Conservation (phyloP, 2,329 filamentous ascomycete species). For the Tolypocladium ophioglossoides region DNA sequence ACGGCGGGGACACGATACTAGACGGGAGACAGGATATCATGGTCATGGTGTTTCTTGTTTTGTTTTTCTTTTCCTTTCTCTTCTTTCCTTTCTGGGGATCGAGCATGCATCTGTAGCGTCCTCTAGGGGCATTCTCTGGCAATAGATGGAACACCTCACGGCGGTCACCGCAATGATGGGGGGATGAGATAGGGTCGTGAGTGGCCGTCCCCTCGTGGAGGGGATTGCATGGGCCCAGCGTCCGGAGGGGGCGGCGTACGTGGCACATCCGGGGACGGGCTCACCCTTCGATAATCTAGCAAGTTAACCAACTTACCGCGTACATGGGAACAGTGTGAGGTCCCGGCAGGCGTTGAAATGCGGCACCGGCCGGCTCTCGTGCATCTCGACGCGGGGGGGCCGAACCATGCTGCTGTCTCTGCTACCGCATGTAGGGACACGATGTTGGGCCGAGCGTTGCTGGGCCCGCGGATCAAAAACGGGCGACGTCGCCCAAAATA, state of each 20-base stretch:
- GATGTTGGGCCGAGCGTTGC: not conserved
- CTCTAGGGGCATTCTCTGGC: not conserved
- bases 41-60: too few relatives aligned
- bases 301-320: not conserved
- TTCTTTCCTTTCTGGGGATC: not conserved
- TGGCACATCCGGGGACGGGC: not conserved
- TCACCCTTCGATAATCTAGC: not conserved
- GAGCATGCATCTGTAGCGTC: not conserved
- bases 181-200: not conserved
- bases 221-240: not conserved
- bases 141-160: not conserved
- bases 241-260: not conserved
- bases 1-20: not conserved
- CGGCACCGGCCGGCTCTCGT: not conserved
- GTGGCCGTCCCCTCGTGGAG: not conserved
- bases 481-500: not conserved
- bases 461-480: not conserved
- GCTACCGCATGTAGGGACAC: not conserved
- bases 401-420: not conserved
- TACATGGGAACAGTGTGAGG: not conserved
- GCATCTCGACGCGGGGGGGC: not conserved
- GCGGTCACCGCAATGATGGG: not conserved
- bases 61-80: not conserved
- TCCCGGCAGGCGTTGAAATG: not conserved
- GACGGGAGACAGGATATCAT: not conserved